Evolutionary conservation across 129 eudicot genomes (phyloP).

Genomic region (Arctium minus): DNA sequence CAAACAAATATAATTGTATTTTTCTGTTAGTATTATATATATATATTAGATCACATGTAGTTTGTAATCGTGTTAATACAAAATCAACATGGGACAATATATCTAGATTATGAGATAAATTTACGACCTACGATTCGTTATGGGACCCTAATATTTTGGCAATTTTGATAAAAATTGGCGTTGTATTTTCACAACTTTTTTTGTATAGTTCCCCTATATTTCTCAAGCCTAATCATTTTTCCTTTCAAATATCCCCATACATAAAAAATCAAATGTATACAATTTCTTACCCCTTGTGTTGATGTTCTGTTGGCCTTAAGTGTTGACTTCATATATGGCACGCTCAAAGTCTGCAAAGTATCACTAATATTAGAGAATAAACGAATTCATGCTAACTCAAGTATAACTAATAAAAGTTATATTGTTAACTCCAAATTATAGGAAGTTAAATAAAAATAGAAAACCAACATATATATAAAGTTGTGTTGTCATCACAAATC

Average conservation of each 20-base stretch:
- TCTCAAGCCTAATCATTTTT: background rate
- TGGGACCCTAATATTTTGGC: background rate
- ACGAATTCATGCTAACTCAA: background rate
- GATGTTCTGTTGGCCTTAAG: slow-evolving; percentile 37
- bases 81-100: background rate
- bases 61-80: background rate
- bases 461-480: background rate
- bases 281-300: slow-evolving; percentile 51
- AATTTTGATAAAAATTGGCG: background rate
- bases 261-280: background rate
- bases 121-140: background rate
- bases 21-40: background rate
- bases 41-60: background rate
- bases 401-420: background rate
- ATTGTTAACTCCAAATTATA: background rate
- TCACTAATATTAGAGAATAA: background rate
- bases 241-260: background rate
- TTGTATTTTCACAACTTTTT: background rate
- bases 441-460: background rate
- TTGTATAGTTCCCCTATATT: background rate
- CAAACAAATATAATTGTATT: background rate
- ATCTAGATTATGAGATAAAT: background rate
- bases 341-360: slow-evolving; percentile 64
- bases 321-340: slow-evolving; percentile 86
- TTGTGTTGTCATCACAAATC: background rate